Conservation (phyloP, 2,329 filamentous ascomycete species). For the Fusarium sarcochroum region DNA sequence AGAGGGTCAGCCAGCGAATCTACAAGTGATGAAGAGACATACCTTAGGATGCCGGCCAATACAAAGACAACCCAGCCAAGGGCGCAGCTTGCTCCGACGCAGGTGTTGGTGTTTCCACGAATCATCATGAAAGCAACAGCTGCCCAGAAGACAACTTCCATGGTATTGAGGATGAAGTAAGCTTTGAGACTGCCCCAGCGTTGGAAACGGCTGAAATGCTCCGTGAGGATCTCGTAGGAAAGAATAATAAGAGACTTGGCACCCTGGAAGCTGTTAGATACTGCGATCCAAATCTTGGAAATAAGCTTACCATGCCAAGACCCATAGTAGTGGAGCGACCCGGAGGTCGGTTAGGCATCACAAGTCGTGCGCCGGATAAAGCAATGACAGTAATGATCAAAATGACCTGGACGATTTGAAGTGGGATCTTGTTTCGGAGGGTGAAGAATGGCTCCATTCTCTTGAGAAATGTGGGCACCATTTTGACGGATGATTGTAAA, state of each 20-base stretch:
- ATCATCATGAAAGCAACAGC: slow-evolving; percentile 12
- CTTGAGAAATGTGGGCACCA: slow-evolving; percentile 5
- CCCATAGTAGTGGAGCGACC: slow-evolving; percentile 39
- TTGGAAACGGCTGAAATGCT: neutral
- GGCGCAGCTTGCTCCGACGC: slow-evolving; percentile 7
- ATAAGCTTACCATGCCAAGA: slow-evolving; percentile 34
- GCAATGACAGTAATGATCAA: slow-evolving; percentile 22
- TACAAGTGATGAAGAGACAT: neutral
- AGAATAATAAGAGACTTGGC: slow-evolving; percentile 10
- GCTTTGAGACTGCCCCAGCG: slow-evolving; percentile 13
- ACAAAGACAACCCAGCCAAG: slow-evolving; percentile 8
- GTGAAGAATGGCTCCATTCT: slow-evolving; percentile 5
- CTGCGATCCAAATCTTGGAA: neutral
- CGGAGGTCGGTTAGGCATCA: slow-evolving; percentile 22
- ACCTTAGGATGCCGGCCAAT: slow-evolving; percentile 2
- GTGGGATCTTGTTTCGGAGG: slow-evolving; percentile 5
- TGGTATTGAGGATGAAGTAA: slow-evolving; percentile 5
- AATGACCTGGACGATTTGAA: slow-evolving; percentile 4
- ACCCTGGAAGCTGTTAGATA: neutral
- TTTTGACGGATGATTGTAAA: neutral
- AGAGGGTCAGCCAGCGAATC: neutral
- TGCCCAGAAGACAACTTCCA: slow-evolving; percentile 11
- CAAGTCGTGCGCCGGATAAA: slow-evolving; percentile 31
- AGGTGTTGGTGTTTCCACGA: neutral
- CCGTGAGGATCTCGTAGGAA: slow-evolving; percentile 8